Percentiles rank a stretch among this genome's conserved stretches.
Evolutionary conservation across 331 rosid genomes (phyloP).

Genomic region (Acacia pycnantha): DNA sequence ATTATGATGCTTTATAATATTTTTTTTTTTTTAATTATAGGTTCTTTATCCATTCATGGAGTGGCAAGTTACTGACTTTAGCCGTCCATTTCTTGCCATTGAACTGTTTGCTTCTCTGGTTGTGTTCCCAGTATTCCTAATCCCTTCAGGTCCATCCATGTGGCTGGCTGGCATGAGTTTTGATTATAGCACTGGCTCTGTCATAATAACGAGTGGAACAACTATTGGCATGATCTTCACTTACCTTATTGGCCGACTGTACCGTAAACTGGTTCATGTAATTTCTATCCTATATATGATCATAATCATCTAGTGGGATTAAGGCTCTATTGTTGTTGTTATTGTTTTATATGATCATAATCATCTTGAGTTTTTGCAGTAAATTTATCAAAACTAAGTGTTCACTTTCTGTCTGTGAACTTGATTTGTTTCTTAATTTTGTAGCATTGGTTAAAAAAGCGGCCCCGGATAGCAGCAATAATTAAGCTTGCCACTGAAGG

Average conservation of each 20-base stretch:
- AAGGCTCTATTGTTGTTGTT: too few relatives aligned
- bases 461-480: slow-evolving; percentile 89
- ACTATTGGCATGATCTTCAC: slow-evolving; percentile 96
- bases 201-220: slow-evolving; percentile 86
- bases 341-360: neutral
- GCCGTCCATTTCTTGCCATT: slow-evolving; percentile 85
- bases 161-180: slow-evolving; percentile 98
- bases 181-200: slow-evolving; percentile 85
- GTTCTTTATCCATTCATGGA: slow-evolving; percentile 75
- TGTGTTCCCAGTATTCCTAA: slow-evolving; percentile 72
- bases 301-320: neutral
- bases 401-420: slow-evolving; percentile 13
- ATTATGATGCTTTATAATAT: slow-evolving; percentile 19
- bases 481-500: slow-evolving; percentile 94
- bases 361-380: neutral
- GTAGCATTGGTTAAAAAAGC: slow-evolving; percentile 87
- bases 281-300: slow-evolving; percentile 22
- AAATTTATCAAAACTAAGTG: neutral
- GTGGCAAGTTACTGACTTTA: slow-evolving; percentile 95
- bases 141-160: slow-evolving; percentile 99
- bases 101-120: slow-evolving; percentile 87
- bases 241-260: slow-evolving; percentile 69
- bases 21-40: slow-evolving; percentile 32
- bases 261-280: slow-evolving; percentile 86
- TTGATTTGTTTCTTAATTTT: slow-evolving; percentile 16